Evolutionary conservation across 202 grass and related monocot species (phyloP).

Genomic region (Miscanthus sacchariflorus): DNA sequence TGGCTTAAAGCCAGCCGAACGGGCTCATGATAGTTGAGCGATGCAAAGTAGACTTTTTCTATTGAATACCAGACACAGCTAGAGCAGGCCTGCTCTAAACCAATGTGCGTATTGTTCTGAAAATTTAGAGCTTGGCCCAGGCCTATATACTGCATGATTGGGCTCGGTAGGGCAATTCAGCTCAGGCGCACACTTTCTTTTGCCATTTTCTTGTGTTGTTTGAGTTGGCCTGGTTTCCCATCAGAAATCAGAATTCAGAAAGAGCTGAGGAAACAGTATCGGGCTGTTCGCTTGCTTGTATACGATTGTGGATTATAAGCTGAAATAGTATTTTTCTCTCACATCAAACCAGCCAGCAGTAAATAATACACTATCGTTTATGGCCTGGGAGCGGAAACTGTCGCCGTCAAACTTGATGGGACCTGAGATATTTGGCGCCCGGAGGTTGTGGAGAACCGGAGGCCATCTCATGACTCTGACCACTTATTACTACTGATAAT

Average conservation of each 20-base stretch:
- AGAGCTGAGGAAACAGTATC: too few relatives aligned
- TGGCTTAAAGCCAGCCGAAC: too few relatives aligned
- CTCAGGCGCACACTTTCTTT: background rate
- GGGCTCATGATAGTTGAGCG: too few relatives aligned
- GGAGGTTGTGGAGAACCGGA: background rate
- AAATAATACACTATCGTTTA: too few relatives aligned
- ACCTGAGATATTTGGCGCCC: constrained; percentile 5
- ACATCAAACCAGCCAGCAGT: too few relatives aligned
- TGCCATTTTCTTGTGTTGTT: background rate
- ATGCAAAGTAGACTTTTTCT: too few relatives aligned
- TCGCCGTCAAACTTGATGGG: background rate
- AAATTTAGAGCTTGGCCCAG: background rate
- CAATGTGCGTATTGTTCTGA: background rate
- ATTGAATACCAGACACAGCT: too few relatives aligned
- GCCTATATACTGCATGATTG: background rate
- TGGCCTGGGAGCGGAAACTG: background rate
- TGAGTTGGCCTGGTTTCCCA: too few relatives aligned
- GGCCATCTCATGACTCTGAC: background rate
- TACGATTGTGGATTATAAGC: too few relatives aligned
- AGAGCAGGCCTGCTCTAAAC: background rate
- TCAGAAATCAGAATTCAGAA: too few relatives aligned
- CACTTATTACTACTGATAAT: background rate
- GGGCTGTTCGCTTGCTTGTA: too few relatives aligned
- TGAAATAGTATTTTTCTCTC: too few relatives aligned
- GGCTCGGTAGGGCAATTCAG: background rate